A percentile compares a stretch with the other conserved stretches of the same genome.
Evolutionary conservation across 495 filamentous ascomycete genomes (phyloP).

Genomic region (Aspergillus asperescens): DNA sequence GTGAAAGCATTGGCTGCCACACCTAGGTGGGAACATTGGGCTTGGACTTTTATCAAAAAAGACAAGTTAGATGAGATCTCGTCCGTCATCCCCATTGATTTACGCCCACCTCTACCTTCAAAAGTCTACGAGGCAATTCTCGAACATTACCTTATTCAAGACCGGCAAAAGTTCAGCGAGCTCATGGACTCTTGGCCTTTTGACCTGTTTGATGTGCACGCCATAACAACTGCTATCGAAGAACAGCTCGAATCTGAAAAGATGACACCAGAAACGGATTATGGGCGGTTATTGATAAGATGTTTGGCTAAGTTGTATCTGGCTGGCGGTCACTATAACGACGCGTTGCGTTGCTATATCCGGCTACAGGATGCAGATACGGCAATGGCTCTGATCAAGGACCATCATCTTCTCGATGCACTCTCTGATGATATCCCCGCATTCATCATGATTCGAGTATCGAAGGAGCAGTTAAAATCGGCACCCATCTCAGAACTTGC

Average conservation of each 20-base stretch:
- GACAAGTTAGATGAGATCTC: conserved; percentile 85
- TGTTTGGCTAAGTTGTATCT: conserved; percentile 79
- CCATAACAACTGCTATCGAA: conserved; percentile 65
- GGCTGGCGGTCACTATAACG: conserved; percentile 67
- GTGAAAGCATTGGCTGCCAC: conserved; percentile 75
- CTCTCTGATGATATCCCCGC: conserved; percentile 83
- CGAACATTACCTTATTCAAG: conserved; percentile 71
- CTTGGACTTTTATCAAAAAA: conserved; percentile 80
- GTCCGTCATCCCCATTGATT: conserved; percentile 67
- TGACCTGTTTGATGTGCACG: conserved; percentile 71
- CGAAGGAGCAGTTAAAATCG: conserved; percentile 60
- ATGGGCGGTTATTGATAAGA: conserved; percentile 81
- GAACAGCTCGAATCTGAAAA: conserved; percentile 65
- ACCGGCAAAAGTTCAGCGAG: conserved; percentile 63
- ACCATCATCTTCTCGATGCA: conserved; percentile 78
- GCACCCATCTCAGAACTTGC: conserved; percentile 68
- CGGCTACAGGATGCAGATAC: conserved; percentile 84
- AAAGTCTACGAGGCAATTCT: conserved; percentile 81
- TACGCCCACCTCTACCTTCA: conserved; percentile 76
- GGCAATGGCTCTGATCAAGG: conserved; percentile 75
- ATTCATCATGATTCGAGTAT: conserved; percentile 80
- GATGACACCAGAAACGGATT: conserved; percentile 63
- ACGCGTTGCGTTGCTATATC: conserved; percentile 85
- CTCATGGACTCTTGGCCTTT: conserved; percentile 81
- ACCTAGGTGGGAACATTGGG: conserved; percentile 88